A percentile compares a stretch with the other conserved stretches of the same genome.
Conservation (phyloP, 177 flowering plant species). For the Vitis hybrid region DNA sequence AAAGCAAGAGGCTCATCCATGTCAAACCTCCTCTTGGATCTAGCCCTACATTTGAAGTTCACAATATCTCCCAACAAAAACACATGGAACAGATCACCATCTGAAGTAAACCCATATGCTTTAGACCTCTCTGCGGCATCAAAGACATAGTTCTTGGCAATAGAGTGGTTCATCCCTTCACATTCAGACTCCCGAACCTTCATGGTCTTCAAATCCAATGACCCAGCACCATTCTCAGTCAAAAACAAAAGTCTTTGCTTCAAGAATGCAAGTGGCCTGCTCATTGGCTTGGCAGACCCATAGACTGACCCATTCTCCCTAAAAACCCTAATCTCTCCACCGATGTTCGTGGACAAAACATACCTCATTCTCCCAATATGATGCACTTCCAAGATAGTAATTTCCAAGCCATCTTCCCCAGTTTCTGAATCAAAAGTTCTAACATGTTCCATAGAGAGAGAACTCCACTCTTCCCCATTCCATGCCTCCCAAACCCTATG, state of each 20-base stretch:
- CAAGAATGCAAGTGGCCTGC: slow-evolving; percentile 81
- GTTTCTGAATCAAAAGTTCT: slow-evolving; percentile 29
- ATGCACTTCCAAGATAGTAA: slow-evolving; percentile 76
- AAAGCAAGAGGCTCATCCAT: slow-evolving; percentile 61
- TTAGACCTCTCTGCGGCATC: slow-evolving; percentile 86
- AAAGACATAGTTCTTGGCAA: slow-evolving; percentile 67
- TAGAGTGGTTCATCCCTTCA: slow-evolving; percentile 81
- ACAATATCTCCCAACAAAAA: slow-evolving; percentile 73
- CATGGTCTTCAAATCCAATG: slow-evolving; percentile 89
- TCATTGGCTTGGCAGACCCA: slow-evolving; percentile 52
- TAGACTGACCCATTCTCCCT: slow-evolving; percentile 66
- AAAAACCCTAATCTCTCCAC: slow-evolving; percentile 66
- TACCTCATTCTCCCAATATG: slow-evolving; percentile 77
- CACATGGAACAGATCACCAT: slow-evolving; percentile 80
- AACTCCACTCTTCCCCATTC: slow-evolving; percentile 68
- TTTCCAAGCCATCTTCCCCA: slow-evolving; percentile 32
- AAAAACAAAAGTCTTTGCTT: slow-evolving; percentile 91
- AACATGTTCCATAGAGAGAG: slow-evolving; percentile 51
- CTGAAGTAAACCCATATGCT: slow-evolving; percentile 87
- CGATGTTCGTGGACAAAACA: slow-evolving; percentile 53
- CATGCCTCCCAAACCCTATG: slow-evolving; percentile 75
- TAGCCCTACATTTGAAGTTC: slow-evolving; percentile 94
- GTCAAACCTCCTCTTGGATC: slow-evolving; percentile 77
- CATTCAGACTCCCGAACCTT: slow-evolving; percentile 76
- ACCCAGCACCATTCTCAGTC: slow-evolving; percentile 91